These are phyloP conservation scores for Lentinula novae-zelandiae DNA, from an alignment of 1,284 basidiomycete genomes.

Conservation along the genomic window DNA sequence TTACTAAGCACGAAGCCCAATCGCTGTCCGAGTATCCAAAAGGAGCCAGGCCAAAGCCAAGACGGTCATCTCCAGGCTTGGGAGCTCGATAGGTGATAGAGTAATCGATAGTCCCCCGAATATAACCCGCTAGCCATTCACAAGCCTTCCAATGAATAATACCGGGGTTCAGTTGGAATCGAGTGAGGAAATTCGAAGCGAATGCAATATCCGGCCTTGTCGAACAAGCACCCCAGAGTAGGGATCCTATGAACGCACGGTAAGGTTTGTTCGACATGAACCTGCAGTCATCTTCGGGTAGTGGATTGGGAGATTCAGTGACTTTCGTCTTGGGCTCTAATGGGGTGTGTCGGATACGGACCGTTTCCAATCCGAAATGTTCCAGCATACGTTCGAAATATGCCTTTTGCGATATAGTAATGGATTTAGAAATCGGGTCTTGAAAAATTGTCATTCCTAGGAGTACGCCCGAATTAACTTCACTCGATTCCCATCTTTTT, in stretches of 20 bases:
- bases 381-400: constrained; percentile 4
- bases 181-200: constrained; percentile 19
- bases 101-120: not conserved
- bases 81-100: constrained; percentile 1
- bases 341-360: not conserved
- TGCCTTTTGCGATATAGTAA: not conserved
- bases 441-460: constrained; percentile 3
- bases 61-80: not conserved
- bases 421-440: not conserved
- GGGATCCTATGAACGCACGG: not conserved
- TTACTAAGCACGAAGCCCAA: not conserved
- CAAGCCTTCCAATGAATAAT: constrained; percentile 6
- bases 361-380: not conserved
- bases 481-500: not conserved
- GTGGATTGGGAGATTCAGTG: not conserved
- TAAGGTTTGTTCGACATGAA: constrained; percentile 8
- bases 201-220: constrained; percentile 26
- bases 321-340: not conserved
- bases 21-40: constrained; percentile 23
- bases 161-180: constrained; percentile 19
- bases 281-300: not conserved
- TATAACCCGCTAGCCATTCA: not conserved
- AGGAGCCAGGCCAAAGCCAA: constrained; percentile 12
- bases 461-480: not conserved
- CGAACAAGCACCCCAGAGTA: not conserved